Evolutionary conservation across 352 stramenopile species (phyloP), one percentile per base, ranked within the genome.

Genomic region (Pythium volutum): DNA sequence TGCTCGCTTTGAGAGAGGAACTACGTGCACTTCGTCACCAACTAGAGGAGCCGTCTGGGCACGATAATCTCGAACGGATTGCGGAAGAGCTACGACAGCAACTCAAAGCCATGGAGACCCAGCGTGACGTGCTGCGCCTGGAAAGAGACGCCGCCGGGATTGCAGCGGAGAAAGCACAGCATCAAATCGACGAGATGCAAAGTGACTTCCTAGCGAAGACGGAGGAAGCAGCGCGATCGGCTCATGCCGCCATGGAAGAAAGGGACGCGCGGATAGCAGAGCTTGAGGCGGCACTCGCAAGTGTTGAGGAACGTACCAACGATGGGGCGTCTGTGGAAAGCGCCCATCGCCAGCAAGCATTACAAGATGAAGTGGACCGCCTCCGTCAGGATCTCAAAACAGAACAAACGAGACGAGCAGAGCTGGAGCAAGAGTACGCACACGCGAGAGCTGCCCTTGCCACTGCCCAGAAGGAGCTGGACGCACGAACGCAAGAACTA

Each of bases 11-110:
- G 23, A 55, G 55, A 47, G 52, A 71, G 9, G 59, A 78, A 18
- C 27, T 82, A 10, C 65, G 68, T 16, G 53, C 50, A 20, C 60
- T 76, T 45, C 51, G 36, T 20, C 20, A 42, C 16, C 57, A 56
- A 3, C 20, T 64, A 8, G 20, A 53, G 14, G 33, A 54, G 3
- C 2, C 31, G 31, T 36, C 31, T 36, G 27, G 20, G 4, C 23
- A 46, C 5, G 25, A 36, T 20, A 15, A 59, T 34, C 15, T 48
- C 9, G 20, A 48, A 33, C n/a, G 48, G 4, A 22, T 2, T 54
- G 45, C 0, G 62, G 70, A 66, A 1, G 59, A 64, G 26, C 59
- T 67, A 15, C 59, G 43, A 3, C 53, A 64, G 59, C 58, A 62
- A 23, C 47, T 71, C 4, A 23, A 60, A 36, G 50, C 31, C 7